Conservation (phyloP, 306 rosid species). For the Bauhinia variegata region DNA sequence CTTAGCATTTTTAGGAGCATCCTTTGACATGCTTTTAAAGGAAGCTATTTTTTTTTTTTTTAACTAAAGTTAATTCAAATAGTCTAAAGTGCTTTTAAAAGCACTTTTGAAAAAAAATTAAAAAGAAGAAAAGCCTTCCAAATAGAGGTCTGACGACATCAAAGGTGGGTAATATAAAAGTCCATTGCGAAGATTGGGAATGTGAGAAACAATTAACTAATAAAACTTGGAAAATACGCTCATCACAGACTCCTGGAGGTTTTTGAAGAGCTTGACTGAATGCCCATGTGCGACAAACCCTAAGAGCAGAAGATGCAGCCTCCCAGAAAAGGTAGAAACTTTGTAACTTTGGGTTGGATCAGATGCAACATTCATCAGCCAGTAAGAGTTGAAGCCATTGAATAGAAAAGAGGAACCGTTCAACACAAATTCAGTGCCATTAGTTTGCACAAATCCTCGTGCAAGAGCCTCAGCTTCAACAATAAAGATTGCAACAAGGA, state of each 20-base stretch:
- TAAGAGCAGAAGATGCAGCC: conserved; percentile 53
- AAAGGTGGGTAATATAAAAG: background rate
- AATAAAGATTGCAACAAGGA: conserved; percentile 6
- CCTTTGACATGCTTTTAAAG: no score
- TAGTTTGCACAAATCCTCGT: conserved; percentile 45
- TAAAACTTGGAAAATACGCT: conserved; percentile 47
- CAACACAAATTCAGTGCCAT: conserved; percentile 37
- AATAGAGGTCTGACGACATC: no score
- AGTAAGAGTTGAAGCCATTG: conserved; percentile 65
- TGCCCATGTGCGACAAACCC: conserved; percentile 63
- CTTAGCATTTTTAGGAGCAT: no score
- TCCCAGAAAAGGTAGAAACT: conserved; percentile 50
- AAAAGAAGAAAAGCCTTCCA: no score
- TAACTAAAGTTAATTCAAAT: no score
- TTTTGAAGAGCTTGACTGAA: conserved; percentile 52
- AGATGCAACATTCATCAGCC: conserved; percentile 59
- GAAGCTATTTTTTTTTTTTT: no score
- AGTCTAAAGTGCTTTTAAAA: no score
- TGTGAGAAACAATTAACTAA: no score
- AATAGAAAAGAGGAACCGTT: conserved; percentile 45
- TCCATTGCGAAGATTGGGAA: no score
- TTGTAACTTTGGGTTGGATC: conserved; percentile 46
- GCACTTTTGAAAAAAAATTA: no score
- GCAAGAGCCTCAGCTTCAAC: conserved; percentile 29
- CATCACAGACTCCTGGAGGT: conserved; percentile 56